phyloP scores from a whole-genome alignment of 164 flowering plant genomes.

The Nelumbo lutea region DNA sequence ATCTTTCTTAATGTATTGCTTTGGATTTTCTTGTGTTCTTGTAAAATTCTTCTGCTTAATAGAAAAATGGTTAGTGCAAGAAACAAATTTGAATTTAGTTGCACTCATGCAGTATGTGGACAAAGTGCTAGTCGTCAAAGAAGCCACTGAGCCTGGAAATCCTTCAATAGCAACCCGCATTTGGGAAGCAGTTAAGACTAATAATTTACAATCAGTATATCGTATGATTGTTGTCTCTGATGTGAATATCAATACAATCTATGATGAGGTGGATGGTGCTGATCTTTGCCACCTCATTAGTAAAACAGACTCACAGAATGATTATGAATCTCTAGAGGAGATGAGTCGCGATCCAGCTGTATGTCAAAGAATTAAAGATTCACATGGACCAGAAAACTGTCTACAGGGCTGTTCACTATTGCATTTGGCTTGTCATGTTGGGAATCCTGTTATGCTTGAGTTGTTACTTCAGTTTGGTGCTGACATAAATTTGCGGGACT shows the following conservation, averaged over 20 bases:
- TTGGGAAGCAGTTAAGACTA: conserved; percentile 77
- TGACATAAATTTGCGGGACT: conserved; percentile 65
- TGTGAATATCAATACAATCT: conserved; percentile 45
- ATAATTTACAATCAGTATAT: conserved; percentile 58
- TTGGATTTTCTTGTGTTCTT: neutral
- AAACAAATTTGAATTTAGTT: conserved; percentile 10
- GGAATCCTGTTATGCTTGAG: conserved; percentile 66
- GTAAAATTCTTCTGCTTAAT: neutral
- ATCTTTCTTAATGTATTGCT: neutral
- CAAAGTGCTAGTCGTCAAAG: conserved; percentile 48
- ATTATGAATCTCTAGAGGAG: conserved; percentile 12
- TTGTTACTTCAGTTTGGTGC: conserved; percentile 84
- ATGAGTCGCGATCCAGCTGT: conserved; percentile 37
- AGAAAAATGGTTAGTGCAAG: neutral
- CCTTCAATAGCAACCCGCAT: conserved; percentile 32
- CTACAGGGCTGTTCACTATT: conserved; percentile 76
- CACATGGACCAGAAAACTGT: conserved; percentile 43
- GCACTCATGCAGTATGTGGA: conserved; percentile 60
- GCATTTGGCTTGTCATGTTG: conserved; percentile 75
- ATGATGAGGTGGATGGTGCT: conserved; percentile 38
- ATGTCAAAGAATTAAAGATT: conserved; percentile 41
- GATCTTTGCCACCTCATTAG: conserved; percentile 29
- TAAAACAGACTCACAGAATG: conserved; percentile 20
- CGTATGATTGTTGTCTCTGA: conserved; percentile 58
- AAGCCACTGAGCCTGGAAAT: conserved; percentile 19